Evolutionary conservation across 805 yeast species (phyloP), one percentile per base, ranked within the genome.

Genomic region (Vanderwaltozyma tropicalis): DNA sequence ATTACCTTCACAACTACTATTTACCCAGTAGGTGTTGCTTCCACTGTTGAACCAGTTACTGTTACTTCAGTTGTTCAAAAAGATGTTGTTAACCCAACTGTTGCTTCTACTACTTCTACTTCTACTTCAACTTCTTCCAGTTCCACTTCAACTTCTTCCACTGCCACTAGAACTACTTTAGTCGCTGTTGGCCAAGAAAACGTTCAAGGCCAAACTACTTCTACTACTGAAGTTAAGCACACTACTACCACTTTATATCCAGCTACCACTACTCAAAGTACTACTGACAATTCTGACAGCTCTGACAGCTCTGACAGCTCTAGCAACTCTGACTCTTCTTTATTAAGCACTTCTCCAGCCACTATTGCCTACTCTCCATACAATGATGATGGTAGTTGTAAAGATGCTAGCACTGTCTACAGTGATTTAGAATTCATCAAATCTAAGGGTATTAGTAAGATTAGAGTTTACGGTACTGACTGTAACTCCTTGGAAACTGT

Each of bases 401-500:
- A 84, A 55, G 66, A 64, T 42, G 61, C 68, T 31, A 63, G 53
- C 39, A 55, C 71, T 12, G 82, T 88, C 31, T 41, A 58, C 34
- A 43, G 63, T 17, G 96, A 88, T 59, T 66, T 88, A 41, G 46
- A 64, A 22, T 50, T 63, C 42, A 82, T 88, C 49, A 53, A 61
- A 19, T 56, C 71, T 39, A 76, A 74, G 53, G 83, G 86, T 39
- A 78, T 87, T 49, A 55, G 62, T 28, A 71, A 71, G 37, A 63
- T 88, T 38, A 76, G 96, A 66, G 57, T 85, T 37, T 88, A 88
- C 56, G 94, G 95, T 49, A 80, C 84, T 41, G 96, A 88, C 60
- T 88, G 96, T 66, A 68, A 73, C 56, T 73, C 81, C 19, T 61
- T 83, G 34, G 53, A 69, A 22, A 76, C 80, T 3, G 76, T 86